Base-by-base conservation (phyloP, 768 basidiomycete genomes). In the Naganishia randhawae region DNA sequence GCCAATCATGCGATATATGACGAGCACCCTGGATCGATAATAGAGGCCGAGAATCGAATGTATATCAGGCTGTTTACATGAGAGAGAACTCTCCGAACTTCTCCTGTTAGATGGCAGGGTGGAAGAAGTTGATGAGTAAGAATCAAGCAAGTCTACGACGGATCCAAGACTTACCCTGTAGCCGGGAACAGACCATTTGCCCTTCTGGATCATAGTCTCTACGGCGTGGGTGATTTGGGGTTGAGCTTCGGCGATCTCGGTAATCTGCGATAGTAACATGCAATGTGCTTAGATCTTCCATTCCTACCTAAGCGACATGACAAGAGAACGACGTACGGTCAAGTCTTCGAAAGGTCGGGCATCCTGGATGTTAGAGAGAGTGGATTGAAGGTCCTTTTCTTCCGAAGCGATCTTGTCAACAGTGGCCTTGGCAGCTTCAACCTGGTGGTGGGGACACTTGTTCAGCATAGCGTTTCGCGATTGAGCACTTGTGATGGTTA, bases 261-360 rank as follows among this genome's bases (percentile, higher is more conserved):
- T 88, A 71, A 88, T 84, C 92, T 95, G 74, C 17, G 1, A 27
- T 25, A 32, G 9, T 54, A 50, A 42, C 50, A 31, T 19, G 42
- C 25, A 22, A 50, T 37, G 6, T 31, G 32, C 17, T 27, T 11
- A 57, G 31, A 37, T 25, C 0, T 55, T 25, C 17, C 39, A 11
- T 17, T 33, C n/a, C n/a, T 17, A 33, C 1, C 8, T 2, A 9
- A 19, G 54, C 7, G 5, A 37, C 33, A 51, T 29, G n/a, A 32
- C 31, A 33, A 25, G 62, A 42, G 29, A 19, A 16, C n/a, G n/a
- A 83, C 89, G 71, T 71, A 95, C 94, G 39, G 92, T 94, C 73
- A 99, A 85, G 75, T 98, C 91, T 78, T 98, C 93, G 82, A 99
- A 96, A 9, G 95, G 91, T 82, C 96, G 89, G 50, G 94, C 93